Conservation (phyloP, 1,284 basidiomycete species). For the Trametes pubescens region DNA sequence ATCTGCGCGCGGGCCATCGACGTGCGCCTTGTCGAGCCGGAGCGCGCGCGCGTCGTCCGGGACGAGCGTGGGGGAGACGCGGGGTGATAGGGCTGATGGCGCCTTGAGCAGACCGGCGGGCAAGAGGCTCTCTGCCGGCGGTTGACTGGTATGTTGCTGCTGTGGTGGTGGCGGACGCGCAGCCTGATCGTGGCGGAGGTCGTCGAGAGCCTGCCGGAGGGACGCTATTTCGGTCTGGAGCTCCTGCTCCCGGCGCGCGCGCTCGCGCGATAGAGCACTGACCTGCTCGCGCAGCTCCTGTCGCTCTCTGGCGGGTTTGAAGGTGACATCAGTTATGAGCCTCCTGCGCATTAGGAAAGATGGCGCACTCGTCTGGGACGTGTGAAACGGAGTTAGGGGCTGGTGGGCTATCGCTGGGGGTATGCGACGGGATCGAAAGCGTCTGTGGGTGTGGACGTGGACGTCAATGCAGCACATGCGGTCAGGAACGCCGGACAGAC, state of each 20-base stretch:
- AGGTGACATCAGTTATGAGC: background rate
- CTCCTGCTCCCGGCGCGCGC: slow-evolving; percentile 28
- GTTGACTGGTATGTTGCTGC: background rate
- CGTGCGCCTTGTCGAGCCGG: background rate
- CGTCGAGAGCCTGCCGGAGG: slow-evolving; percentile 22
- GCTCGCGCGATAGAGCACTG: slow-evolving; percentile 19
- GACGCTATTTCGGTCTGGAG: slow-evolving; percentile 28
- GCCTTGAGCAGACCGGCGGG: background rate
- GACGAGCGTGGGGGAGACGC: slow-evolving; percentile 14
- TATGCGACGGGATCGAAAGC: background rate
- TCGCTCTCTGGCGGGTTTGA: slow-evolving; percentile 20
- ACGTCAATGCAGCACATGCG: background rate
- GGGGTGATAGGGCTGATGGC: slow-evolving; percentile 16
- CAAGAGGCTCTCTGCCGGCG: slow-evolving; percentile 3
- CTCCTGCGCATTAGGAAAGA: background rate
- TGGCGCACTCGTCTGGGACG: slow-evolving; percentile 3
- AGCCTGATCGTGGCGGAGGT: slow-evolving; percentile 6
- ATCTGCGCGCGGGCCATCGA: background rate
- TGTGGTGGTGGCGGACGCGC: background rate
- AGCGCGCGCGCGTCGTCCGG: slow-evolving; percentile 1
- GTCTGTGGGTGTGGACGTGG: too few relatives aligned
- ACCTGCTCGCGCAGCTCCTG: slow-evolving; percentile 24
- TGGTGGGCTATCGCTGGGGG: background rate
- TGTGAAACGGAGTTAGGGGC: background rate
- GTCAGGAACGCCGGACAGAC: slow-evolving; percentile 29